Percentiles rank a stretch among this genome's conserved stretches.
Conservation (phyloP, 2,329 filamentous ascomycete genomes). For the Magnaporthiopsis rhizophila region DNA sequence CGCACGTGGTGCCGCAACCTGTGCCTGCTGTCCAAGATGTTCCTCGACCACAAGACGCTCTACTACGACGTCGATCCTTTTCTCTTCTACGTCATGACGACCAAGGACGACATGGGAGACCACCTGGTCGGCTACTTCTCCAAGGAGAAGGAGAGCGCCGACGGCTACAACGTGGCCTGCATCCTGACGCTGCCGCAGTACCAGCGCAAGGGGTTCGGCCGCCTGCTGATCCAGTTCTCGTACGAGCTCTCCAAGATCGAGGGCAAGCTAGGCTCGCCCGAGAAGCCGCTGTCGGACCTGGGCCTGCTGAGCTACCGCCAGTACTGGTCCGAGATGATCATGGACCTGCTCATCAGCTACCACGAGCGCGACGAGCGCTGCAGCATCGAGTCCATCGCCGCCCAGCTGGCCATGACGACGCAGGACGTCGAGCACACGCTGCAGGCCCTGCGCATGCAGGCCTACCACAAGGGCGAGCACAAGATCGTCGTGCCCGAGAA, state of each 20-base stretch:
- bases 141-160: conserved; percentile 95
- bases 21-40: conserved; percentile 90
- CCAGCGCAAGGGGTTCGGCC: conserved; percentile 88
- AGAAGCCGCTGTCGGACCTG: conserved; percentile 92
- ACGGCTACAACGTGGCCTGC: conserved; percentile 96
- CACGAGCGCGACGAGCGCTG: conserved; percentile 62
- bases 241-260: conserved; percentile 96
- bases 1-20: conserved; percentile 95
- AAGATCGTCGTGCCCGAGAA: conserved; percentile 88
- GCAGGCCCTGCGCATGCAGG: conserved; percentile 88
- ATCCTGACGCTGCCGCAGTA: conserved; percentile 95
- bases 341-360: conserved; percentile 73
- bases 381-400: conserved; percentile 79
- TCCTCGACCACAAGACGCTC: conserved; percentile 93
- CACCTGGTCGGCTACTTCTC: conserved; percentile 99
- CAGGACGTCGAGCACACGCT: conserved; percentile 93
- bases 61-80: conserved; percentile 99
- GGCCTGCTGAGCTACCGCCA: conserved; percentile 90
- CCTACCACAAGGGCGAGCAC: conserved; percentile 94
- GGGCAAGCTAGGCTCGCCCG: conserved; percentile 87
- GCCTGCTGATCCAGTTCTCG: conserved; percentile 90
- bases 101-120: conserved; percentile 78
- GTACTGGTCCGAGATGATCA: conserved; percentile 94
- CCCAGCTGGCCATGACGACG: conserved; percentile 84
- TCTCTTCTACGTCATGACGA: conserved; percentile 96